These are phyloP conservation scores for Leishmania tarentolae DNA, from an alignment of 208 protist species.

Conservation along the genomic window DNA sequence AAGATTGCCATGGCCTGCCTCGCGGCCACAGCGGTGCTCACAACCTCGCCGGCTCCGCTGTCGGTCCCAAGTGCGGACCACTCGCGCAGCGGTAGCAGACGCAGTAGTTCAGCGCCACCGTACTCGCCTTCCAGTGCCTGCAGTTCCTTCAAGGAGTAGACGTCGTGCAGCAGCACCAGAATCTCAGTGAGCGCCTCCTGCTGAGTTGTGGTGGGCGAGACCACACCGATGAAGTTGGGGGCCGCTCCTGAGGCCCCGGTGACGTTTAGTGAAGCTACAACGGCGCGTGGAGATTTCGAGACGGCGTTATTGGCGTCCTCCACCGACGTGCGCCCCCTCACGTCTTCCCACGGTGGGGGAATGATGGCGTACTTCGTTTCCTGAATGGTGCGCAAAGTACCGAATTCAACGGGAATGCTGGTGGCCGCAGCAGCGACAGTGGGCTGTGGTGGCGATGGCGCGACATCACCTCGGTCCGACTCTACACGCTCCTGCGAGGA, in stretches of 20 bases:
- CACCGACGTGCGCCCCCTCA: not conserved
- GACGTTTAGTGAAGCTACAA: not conserved
- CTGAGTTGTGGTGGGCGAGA: slow-evolving; percentile 13
- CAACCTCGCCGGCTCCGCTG: not conserved
- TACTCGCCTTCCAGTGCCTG: slow-evolving; percentile 57
- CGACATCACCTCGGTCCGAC: not conserved
- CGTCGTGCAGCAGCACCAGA: slow-evolving; percentile 37
- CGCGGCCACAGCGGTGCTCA: slow-evolving; percentile 17
- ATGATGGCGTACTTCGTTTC: slow-evolving; percentile 45
- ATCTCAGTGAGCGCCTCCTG: slow-evolving; percentile 29
- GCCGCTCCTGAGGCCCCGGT: not conserved
- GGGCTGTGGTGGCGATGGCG: not conserved
- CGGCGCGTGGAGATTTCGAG: not conserved
- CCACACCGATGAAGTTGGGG: slow-evolving; percentile 9
- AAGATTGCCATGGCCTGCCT: slow-evolving; percentile 21
- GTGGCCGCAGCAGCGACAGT: not conserved
- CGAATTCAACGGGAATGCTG: slow-evolving; percentile 8
- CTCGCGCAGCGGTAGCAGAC: slow-evolving; percentile 29
- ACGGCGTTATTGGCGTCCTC: not conserved
- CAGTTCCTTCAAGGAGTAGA: slow-evolving; percentile 60
- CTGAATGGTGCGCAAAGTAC: slow-evolving; percentile 33
- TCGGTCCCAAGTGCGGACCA: slow-evolving; percentile 12
- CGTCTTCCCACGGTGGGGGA: slow-evolving; percentile 59
- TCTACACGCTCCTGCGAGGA: not conserved
- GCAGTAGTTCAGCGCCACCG: slow-evolving; percentile 40